phyloP scores from a whole-genome alignment of 345 rosid species.

The Cochlearia excelsa region DNA sequence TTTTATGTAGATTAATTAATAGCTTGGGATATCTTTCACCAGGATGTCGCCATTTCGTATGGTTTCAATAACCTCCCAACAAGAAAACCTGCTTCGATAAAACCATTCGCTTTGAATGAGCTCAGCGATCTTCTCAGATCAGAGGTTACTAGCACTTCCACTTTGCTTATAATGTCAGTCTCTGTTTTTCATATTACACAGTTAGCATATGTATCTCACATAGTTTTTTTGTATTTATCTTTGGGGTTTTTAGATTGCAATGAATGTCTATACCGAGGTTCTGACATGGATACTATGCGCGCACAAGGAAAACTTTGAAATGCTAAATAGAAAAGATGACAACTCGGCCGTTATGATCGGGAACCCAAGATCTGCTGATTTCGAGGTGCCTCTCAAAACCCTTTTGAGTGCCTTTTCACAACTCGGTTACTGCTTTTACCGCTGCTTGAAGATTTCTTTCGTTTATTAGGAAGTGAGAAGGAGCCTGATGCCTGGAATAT shows the following conservation, averaged over 20 bases:
- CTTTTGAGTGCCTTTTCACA: not conserved
- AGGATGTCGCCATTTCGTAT: constrained; percentile 98
- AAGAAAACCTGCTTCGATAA: constrained; percentile 60
- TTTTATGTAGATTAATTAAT: constrained; percentile 2
- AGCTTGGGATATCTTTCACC: constrained; percentile 13
- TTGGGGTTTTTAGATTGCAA: constrained; percentile 53
- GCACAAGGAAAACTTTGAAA: constrained; percentile 57
- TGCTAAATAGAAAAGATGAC: constrained; percentile 69
- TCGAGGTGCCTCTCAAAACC: constrained; percentile 58
- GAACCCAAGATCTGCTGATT: constrained; percentile 89
- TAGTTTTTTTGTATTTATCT: not conserved
- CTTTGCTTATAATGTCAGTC: not conserved
- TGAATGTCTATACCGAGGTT: constrained; percentile 77
- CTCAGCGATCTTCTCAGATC: constrained; percentile 71
- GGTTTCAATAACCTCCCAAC: constrained; percentile 80
- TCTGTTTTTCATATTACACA: constrained; percentile 2
- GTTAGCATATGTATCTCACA: constrained; percentile 19
- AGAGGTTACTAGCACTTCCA: constrained; percentile 51
- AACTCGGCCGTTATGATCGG: constrained; percentile 58
- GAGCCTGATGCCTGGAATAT: constrained; percentile 83
- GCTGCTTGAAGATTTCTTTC: constrained; percentile 5
- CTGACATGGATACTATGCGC: constrained; percentile 80
- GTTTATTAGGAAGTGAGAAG: constrained; percentile 62
- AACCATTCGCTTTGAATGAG: constrained; percentile 67
- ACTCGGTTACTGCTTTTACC: not conserved